Conservation (phyloP, 768 basidiomycete genomes). For the Hemileccinum impolitum region DNA sequence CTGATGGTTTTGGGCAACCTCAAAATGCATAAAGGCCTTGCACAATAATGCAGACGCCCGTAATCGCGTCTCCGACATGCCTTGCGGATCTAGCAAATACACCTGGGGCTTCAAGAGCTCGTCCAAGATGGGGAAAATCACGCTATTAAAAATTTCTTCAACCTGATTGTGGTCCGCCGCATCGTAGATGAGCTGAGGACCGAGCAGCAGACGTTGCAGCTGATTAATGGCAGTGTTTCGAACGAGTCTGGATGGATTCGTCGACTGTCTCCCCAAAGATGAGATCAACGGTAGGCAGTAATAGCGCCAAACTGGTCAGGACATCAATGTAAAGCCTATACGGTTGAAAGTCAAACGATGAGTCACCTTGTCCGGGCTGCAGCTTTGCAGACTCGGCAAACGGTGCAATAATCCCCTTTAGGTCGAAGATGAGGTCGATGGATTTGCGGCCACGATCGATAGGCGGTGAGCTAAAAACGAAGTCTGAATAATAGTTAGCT, state of each 20-base stretch:
- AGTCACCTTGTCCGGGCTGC: conserved; percentile 31
- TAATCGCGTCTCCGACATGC: conserved; percentile 88
- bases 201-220: conserved; percentile 81
- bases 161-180: conserved; percentile 59
- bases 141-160: conserved; percentile 82
- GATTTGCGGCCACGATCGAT: conserved; percentile 81
- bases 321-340: conserved; percentile 3
- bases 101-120: conserved; percentile 86
- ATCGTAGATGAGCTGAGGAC: conserved; percentile 63
- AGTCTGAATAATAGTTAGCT: not conserved
- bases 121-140: conserved; percentile 89
- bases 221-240: conserved; percentile 77
- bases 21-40: conserved; percentile 94
- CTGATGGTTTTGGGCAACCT: conserved; percentile 62
- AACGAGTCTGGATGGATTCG: conserved; percentile 80
- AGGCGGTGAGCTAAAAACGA: conserved; percentile 57
- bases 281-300: conserved; percentile 72
- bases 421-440: conserved; percentile 71
- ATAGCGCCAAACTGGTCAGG: conserved; percentile 68
- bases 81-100: conserved; percentile 72
- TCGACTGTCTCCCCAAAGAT: conserved; percentile 75
- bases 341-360: conserved; percentile 1
- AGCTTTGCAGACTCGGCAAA: conserved; percentile 52
- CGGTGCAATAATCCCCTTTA: conserved; percentile 62
- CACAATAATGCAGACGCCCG: conserved; percentile 87